Evolutionary conservation across 306 rosid genomes (phyloP).

Genomic region (Lotus japonicus): DNA sequence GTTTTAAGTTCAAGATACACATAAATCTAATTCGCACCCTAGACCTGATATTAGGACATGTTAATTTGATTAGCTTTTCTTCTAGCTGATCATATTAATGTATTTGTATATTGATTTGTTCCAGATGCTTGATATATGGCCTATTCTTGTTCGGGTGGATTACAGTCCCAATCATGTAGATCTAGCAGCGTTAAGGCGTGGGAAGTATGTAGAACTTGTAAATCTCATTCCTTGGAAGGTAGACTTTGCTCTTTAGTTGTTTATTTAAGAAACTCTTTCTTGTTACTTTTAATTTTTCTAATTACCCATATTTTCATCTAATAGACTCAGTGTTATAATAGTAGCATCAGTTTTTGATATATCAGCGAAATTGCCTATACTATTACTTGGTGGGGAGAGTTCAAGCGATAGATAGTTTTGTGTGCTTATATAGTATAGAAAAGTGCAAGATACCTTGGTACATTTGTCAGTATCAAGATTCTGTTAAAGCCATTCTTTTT

Average conservation of each 20-base stretch:
- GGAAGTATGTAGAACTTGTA: slow-evolving; percentile 91
- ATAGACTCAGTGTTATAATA: slow-evolving; percentile 9
- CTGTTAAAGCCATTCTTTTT: neutral
- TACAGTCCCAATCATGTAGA: slow-evolving; percentile 78
- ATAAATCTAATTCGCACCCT: slow-evolving; percentile 4
- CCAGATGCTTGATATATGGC: slow-evolving; percentile 87
- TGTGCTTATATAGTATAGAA: neutral
- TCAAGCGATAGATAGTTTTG: neutral
- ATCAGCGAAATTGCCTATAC: no score
- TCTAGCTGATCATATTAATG: slow-evolving; percentile 10
- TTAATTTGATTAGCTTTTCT: slow-evolving; percentile 11
- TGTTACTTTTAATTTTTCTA: slow-evolving; percentile 3
- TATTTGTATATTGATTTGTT: slow-evolving; percentile 27
- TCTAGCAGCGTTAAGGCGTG: slow-evolving; percentile 80
- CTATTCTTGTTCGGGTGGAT: slow-evolving; percentile 82
- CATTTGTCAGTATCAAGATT: neutral
- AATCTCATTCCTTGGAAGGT: slow-evolving; percentile 98
- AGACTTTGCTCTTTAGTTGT: slow-evolving; percentile 14
- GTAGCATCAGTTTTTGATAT: neutral
- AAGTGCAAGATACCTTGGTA: neutral
- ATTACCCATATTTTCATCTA: neutral
- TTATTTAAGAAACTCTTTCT: neutral
- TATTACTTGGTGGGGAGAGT: neutral
- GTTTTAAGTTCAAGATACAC: no score
- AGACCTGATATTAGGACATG: neutral